Percentiles rank a stretch among this genome's conserved stretches.
Conservation (phyloP, 441 rosid genomes). For the Jatropha multifida region DNA sequence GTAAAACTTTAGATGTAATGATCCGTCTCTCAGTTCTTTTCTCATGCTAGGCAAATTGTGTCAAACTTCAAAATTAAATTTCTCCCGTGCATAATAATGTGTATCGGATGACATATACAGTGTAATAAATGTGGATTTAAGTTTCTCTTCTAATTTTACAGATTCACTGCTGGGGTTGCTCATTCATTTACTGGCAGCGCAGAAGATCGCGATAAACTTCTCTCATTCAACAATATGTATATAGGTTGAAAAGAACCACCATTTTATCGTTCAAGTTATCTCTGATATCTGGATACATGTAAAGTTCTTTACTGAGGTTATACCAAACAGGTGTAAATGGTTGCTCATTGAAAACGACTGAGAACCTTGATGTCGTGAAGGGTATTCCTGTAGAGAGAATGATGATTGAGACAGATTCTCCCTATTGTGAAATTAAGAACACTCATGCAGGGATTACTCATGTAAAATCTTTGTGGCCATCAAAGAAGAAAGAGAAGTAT, state of each 20-base stretch:
- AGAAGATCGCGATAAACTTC: slow-evolving; percentile 72
- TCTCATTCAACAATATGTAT: slow-evolving; percentile 64
- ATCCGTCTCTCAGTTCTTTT: background rate
- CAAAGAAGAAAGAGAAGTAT: slow-evolving; percentile 92
- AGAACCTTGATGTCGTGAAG: slow-evolving; percentile 76
- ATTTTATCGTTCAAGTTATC: background rate
- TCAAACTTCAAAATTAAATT: background rate
- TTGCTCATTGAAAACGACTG: slow-evolving; percentile 83
- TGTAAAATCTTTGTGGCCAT: slow-evolving; percentile 75
- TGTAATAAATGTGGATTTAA: background rate
- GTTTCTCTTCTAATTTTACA: slow-evolving; percentile 26
- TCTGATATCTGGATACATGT: background rate
- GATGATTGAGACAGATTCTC: slow-evolving; percentile 99
- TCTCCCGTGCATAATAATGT: background rate
- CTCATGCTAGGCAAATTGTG: background rate
- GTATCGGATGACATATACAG: background rate
- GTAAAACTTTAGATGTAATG: background rate
- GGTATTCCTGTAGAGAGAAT: slow-evolving; percentile 77
- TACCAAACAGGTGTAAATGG: slow-evolving; percentile 74
- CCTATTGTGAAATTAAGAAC: slow-evolving; percentile 87
- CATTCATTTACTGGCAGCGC: slow-evolving; percentile 93
- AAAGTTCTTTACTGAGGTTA: slow-evolving; percentile 3
- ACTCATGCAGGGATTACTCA: slow-evolving; percentile 75
- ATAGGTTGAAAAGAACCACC: slow-evolving; percentile 47
- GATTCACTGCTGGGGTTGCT: slow-evolving; percentile 78